Evolutionary conservation across 345 rosid genomes (phyloP).

Genomic region (Crucihimalaya himalaica): DNA sequence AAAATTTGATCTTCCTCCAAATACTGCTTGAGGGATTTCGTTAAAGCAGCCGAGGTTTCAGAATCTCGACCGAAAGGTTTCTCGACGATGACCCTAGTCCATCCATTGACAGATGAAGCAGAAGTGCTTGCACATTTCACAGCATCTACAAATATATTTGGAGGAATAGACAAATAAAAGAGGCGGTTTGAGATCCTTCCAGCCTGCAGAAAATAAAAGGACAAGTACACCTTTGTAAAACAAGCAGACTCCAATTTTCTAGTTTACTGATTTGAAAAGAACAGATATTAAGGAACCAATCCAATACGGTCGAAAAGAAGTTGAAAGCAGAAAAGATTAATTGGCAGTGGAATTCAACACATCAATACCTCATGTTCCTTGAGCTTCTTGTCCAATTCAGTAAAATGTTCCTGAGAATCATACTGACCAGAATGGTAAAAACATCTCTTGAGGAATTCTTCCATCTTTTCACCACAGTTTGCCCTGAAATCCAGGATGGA

Average conservation of each 20-base stretch:
- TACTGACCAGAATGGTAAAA: conserved; percentile 98
- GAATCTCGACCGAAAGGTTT: conserved; percentile 99
- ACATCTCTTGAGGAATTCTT: conserved; percentile 90
- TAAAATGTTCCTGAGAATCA: conserved; percentile 78
- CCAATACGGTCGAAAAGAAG: neutral
- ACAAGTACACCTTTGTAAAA: conserved; percentile 1
- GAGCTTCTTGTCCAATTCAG: conserved; percentile 75
- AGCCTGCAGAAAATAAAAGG: conserved; percentile 49
- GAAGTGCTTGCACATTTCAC: conserved; percentile 89
- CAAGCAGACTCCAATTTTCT: neutral
- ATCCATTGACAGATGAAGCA: conserved; percentile 88
- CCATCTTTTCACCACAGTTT: conserved; percentile 94
- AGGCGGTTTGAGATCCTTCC: conserved; percentile 87
- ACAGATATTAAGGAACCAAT: neutral
- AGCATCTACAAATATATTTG: conserved; percentile 90
- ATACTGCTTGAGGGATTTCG: conserved; percentile 79
- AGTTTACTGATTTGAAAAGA: neutral
- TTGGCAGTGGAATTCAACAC: neutral
- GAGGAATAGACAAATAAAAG: conserved; percentile 92
- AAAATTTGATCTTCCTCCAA: conserved; percentile 92
- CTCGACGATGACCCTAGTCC: conserved; percentile 99
- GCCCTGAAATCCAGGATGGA: conserved; percentile 57
- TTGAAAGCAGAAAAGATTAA: neutral
- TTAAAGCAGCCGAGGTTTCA: conserved; percentile 93
- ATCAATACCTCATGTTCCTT: conserved; percentile 79